Percentiles rank a stretch among this genome's conserved stretches.
phyloP scores from a whole-genome alignment of 1,284 basidiomycete species.

The Ganoderma multipileum region DNA sequence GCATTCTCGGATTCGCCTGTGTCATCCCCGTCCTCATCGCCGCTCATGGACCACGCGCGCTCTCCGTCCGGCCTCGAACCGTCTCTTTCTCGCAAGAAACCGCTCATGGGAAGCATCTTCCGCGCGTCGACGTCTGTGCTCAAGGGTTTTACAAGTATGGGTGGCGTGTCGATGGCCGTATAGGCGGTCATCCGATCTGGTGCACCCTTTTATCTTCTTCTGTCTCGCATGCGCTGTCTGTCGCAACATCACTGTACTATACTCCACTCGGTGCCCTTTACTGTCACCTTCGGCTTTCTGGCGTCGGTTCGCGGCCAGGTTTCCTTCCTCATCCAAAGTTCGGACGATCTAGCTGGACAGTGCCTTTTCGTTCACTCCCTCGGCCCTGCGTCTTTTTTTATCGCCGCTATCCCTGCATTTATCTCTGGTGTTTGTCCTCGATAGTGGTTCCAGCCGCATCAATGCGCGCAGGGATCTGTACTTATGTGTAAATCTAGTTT shows the following conservation, averaged over 20 bases:
- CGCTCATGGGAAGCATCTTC: slow-evolving; percentile 29
- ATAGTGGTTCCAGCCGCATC: not conserved
- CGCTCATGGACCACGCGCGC: slow-evolving; percentile 15
- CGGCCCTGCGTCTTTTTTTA: not conserved
- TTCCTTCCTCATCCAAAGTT: not conserved
- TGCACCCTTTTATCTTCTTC: too few relatives aligned
- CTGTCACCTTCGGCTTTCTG: not conserved
- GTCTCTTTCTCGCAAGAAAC: slow-evolving; percentile 15
- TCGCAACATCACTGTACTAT: not conserved
- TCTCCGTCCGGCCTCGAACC: slow-evolving; percentile 12
- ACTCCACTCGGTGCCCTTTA: not conserved
- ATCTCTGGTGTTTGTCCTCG: not conserved
- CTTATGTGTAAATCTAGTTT: not conserved
- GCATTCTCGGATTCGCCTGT: slow-evolving; percentile 10
- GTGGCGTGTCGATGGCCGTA: slow-evolving; percentile 22
- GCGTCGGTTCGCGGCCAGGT: not conserved
- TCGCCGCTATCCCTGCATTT: not conserved
- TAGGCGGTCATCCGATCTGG: not conserved
- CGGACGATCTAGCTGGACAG: not conserved
- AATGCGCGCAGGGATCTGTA: not conserved
- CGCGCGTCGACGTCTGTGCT: slow-evolving; percentile 51
- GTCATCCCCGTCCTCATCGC: slow-evolving; percentile 25
- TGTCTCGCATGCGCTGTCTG: not conserved
- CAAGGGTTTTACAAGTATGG: slow-evolving; percentile 39
- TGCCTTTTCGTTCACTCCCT: not conserved